Conservation (phyloP, 2,329 filamentous ascomycete genomes). For the Fusarium sp. region DNA sequence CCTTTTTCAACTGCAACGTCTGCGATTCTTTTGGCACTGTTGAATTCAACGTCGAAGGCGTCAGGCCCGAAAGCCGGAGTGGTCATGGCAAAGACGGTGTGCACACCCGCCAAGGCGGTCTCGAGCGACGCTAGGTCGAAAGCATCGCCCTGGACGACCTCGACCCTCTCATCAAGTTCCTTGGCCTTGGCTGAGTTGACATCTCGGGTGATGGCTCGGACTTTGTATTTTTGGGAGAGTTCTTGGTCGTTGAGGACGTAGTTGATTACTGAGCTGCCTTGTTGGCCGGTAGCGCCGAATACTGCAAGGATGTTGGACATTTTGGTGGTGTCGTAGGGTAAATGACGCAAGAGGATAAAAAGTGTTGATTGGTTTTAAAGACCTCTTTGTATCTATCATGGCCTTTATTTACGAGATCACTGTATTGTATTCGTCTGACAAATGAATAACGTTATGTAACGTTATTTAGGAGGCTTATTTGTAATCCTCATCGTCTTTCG, state of each 20-base stretch:
- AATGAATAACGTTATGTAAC: neutral
- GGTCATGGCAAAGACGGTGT: constrained; percentile 64
- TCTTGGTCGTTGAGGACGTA: constrained; percentile 57
- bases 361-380: neutral
- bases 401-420: neutral
- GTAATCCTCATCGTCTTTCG: neutral
- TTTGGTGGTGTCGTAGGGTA: neutral
- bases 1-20: constrained; percentile 54
- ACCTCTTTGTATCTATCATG: neutral
- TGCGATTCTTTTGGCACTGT: constrained; percentile 55
- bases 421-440: neutral
- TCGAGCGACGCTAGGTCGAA: constrained; percentile 53
- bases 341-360: neutral
- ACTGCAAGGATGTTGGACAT: constrained; percentile 56
- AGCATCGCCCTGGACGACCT: constrained; percentile 57
- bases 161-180: constrained; percentile 46
- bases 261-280: constrained; percentile 62
- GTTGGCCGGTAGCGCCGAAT: constrained; percentile 65
- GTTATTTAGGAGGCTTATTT: neutral
- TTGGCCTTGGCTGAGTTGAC: constrained; percentile 48
- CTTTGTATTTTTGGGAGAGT: constrained; percentile 59
- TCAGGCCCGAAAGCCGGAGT: constrained; percentile 53
- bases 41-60: constrained; percentile 50
- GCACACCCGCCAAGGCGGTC: constrained; percentile 56
- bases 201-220: constrained; percentile 65